These are phyloP conservation scores for Citrullus colocynthis DNA, from an alignment of 306 rosid genomes.

Conservation along the genomic window DNA sequence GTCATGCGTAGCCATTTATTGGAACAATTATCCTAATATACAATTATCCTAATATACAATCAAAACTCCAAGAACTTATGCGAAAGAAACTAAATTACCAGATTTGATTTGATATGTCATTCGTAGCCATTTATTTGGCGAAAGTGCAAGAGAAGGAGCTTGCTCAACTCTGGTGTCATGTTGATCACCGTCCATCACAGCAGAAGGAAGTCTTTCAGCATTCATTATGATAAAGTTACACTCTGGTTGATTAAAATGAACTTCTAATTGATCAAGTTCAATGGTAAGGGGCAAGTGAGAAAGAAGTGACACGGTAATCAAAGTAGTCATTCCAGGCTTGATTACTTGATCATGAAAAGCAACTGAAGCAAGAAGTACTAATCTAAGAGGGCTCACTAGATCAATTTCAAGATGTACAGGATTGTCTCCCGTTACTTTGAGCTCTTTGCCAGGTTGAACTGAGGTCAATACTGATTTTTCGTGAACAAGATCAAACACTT, in stretches of 20 bases:
- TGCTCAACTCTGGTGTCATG: conserved; percentile 38
- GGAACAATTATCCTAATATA: background rate
- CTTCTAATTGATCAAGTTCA: conserved; percentile 68
- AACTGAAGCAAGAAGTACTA: conserved; percentile 83
- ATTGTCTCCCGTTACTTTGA: conserved; percentile 34
- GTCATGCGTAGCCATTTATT: too few relatives aligned
- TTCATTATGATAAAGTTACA: conserved; percentile 64
- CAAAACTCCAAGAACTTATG: background rate
- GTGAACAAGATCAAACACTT: conserved; percentile 53
- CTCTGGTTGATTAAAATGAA: conserved; percentile 74
- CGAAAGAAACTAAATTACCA: conserved; percentile 32
- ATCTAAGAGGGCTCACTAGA: conserved; percentile 82
- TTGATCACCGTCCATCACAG: conserved; percentile 24
- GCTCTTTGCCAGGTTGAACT: conserved; percentile 23
- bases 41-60: background rate
- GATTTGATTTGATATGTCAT: conserved; percentile 67
- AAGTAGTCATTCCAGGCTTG: conserved; percentile 59
- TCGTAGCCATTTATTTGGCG: conserved; percentile 78
- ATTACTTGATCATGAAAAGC: conserved; percentile 79
- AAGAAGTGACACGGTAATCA: conserved; percentile 61
- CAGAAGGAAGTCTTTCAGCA: conserved; percentile 37
- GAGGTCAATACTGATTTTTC: conserved; percentile 31
- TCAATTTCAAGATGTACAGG: conserved; percentile 83
- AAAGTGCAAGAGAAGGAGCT: conserved; percentile 47
- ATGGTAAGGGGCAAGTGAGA: conserved; percentile 62